phyloP scores from a whole-genome alignment of 129 eudicot genomes.

The Flaveria ramosissima region DNA sequence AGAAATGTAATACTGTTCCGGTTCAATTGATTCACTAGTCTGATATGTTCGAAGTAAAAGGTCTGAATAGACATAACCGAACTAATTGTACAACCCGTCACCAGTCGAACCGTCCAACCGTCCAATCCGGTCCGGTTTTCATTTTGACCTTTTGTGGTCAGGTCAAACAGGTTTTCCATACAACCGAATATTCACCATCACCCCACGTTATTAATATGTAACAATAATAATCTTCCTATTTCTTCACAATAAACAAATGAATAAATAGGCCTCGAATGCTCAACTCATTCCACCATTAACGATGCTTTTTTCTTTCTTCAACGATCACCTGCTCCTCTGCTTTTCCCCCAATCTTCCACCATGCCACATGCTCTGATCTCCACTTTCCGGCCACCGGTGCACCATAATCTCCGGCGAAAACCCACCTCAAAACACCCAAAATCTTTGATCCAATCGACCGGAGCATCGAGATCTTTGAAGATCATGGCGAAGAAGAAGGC shows the following conservation, averaged over 20 bases:
- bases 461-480: slow-evolving; percentile 15
- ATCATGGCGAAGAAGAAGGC: slow-evolving; percentile 58
- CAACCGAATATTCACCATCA: neutral
- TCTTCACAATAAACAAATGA: neutral
- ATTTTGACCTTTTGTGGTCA: neutral
- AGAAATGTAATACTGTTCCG: no score
- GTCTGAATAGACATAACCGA: no score
- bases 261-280: slow-evolving; percentile 18
- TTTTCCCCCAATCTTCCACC: slow-evolving; percentile 18
- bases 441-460: slow-evolving; percentile 22
- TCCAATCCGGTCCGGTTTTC: no score
- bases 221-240: neutral
- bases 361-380: slow-evolving; percentile 54
- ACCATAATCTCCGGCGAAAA: slow-evolving; percentile 19
- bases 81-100: no score
- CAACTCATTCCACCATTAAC: slow-evolving; percentile 40
- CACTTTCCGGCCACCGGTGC: slow-evolving; percentile 45
- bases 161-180: neutral
- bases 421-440: slow-evolving; percentile 19
- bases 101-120: no score
- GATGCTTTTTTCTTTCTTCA: slow-evolving; percentile 33
- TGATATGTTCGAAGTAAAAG: no score
- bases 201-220: slow-evolving; percentile 19
- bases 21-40: no score
- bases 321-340: slow-evolving; percentile 23